A percentile compares a stretch with the other conserved stretches of the same genome.
Evolutionary conservation across 2,329 filamentous ascomycete species (phyloP).

Genomic region (Sclerotinia nivalis): DNA sequence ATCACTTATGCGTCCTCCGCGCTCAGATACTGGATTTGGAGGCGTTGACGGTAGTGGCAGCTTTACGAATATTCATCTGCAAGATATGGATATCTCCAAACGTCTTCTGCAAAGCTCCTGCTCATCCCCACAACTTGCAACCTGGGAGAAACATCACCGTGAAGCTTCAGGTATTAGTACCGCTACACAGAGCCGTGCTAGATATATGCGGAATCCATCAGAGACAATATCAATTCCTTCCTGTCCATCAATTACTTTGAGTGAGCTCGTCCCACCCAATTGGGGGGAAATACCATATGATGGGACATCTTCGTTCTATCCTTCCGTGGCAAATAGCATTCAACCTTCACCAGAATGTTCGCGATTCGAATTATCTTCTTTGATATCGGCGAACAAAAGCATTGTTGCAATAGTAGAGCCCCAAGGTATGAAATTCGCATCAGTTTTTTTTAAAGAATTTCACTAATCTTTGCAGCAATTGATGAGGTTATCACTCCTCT

Average conservation of each 20-base stretch:
- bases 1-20: constrained; percentile 18
- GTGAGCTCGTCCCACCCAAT: constrained; percentile 32
- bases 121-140: constrained; percentile 35
- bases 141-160: constrained; percentile 29
- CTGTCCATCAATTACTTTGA: constrained; percentile 26
- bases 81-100: constrained; percentile 39
- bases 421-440: constrained; percentile 14
- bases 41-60: constrained; percentile 37
- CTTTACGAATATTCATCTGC: constrained; percentile 31
- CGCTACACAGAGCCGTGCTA: constrained; percentile 27
- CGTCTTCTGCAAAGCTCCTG: constrained; percentile 33
- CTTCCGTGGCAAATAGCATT: constrained; percentile 31
- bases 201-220: constrained; percentile 29
- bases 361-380: constrained; percentile 29
- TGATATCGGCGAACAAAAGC: constrained; percentile 23
- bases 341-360: constrained; percentile 34
- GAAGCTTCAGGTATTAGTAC: constrained; percentile 29
- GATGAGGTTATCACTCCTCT: background rate
- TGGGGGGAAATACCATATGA: constrained; percentile 31
- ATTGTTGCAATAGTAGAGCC: constrained; percentile 20
- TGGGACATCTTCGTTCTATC: constrained; percentile 34
- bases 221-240: constrained; percentile 28
- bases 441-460: background rate
- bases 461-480: constrained; percentile 2
- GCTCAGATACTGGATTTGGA: constrained; percentile 32